Evolutionary conservation across 208 protist genomes (phyloP).

Genomic region (Leptomonas seymouri): DNA sequence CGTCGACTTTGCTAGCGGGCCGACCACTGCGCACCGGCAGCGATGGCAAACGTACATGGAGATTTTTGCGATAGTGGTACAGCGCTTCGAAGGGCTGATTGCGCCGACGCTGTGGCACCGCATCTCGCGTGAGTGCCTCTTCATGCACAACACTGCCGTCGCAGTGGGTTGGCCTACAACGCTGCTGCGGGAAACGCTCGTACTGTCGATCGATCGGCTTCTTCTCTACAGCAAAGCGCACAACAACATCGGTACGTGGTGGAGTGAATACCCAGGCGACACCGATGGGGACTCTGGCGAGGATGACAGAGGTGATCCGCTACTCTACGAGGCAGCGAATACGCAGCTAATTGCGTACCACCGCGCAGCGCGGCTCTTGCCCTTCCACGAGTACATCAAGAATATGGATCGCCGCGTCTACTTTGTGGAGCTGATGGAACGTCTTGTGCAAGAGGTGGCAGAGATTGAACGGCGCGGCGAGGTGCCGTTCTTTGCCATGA

Average conservation of each 20-base stretch:
- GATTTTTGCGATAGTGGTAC: constrained; percentile 1
- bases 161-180: background rate
- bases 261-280: background rate
- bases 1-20: background rate
- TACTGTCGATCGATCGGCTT: constrained; percentile 1
- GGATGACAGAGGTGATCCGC: background rate
- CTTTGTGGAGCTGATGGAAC: constrained; percentile 18
- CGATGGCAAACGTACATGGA: constrained; percentile 23
- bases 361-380: constrained; percentile 10
- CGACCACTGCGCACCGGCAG: background rate
- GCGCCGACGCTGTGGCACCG: constrained; percentile 29
- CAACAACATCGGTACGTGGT: constrained; percentile 32
- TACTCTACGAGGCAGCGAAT: background rate
- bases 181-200: background rate
- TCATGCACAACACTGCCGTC: background rate
- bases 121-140: background rate
- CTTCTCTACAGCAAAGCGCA: constrained; percentile 29
- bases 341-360: constrained; percentile 8
- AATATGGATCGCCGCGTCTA: constrained; percentile 25
- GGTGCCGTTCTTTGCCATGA: background rate
- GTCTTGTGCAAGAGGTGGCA: constrained; percentile 7
- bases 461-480: background rate
- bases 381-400: constrained; percentile 14
- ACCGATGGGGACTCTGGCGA: background rate
- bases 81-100: constrained; percentile 19